Conservation (phyloP, 768 basidiomycete species). For the Termitomyces sp. region DNA sequence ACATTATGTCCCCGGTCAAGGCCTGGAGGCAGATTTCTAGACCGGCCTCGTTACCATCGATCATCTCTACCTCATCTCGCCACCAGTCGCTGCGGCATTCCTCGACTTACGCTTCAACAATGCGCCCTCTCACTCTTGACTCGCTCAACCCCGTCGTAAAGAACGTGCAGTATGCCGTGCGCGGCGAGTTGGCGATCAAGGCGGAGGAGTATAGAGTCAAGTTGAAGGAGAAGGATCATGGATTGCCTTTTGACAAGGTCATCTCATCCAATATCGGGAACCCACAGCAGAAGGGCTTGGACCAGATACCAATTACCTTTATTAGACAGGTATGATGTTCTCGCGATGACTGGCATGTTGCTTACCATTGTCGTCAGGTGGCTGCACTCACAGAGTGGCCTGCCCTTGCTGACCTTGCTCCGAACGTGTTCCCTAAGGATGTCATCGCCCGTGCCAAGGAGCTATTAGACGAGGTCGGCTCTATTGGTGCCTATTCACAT, state of each 20-base stretch:
- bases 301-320: constrained; percentile 92
- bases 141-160: constrained; percentile 81
- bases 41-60: constrained; percentile 11
- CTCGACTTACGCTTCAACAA: constrained; percentile 22
- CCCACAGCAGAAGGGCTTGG: constrained; percentile 92
- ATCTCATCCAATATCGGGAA: constrained; percentile 98
- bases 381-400: constrained; percentile 93
- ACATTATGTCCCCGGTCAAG: constrained; percentile 1
- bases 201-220: constrained; percentile 78
- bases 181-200: constrained; percentile 94
- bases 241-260: constrained; percentile 81
- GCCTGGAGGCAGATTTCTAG: not conserved
- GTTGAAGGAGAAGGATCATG: constrained; percentile 54
- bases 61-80: not conserved
- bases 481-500: constrained; percentile 93
- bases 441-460: constrained; percentile 80
- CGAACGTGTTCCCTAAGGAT: constrained; percentile 79
- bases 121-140: constrained; percentile 60
- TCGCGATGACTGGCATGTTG: not conserved
- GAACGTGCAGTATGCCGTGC: constrained; percentile 94
- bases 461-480: constrained; percentile 83
- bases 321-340: constrained; percentile 69
- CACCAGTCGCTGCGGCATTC: not conserved
- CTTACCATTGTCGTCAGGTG: constrained; percentile 47
- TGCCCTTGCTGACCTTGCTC: constrained; percentile 71